phyloP scores from a whole-genome alignment of 2,329 filamentous ascomycete genomes.

The Fusarium ramigenum region DNA sequence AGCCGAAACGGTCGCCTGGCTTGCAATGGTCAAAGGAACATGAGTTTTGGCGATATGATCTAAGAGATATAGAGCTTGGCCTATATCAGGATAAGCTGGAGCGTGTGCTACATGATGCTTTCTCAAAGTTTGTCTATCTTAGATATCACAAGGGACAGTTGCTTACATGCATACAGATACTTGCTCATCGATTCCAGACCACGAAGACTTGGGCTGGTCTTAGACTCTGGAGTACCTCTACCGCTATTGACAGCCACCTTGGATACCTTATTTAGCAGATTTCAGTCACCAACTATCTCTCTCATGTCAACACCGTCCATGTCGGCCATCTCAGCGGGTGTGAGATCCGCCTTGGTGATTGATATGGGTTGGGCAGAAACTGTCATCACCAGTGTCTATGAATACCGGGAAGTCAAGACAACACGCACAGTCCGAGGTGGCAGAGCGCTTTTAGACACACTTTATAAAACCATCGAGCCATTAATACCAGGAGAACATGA shows the following conservation, averaged over 20 bases:
- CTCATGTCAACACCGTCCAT: slow-evolving; percentile 82
- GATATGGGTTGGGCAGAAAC: slow-evolving; percentile 96
- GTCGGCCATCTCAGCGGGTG: slow-evolving; percentile 78
- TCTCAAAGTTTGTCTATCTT: slow-evolving; percentile 70
- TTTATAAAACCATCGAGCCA: slow-evolving; percentile 68
- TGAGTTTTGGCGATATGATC: slow-evolving; percentile 83
- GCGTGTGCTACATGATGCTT: slow-evolving; percentile 80
- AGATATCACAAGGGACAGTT: not conserved
- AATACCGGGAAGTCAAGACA: slow-evolving; percentile 83
- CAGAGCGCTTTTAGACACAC: slow-evolving; percentile 74
- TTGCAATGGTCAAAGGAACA: slow-evolving; percentile 69
- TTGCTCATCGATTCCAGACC: slow-evolving; percentile 79
- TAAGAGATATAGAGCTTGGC: slow-evolving; percentile 77
- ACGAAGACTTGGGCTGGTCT: slow-evolving; percentile 75
- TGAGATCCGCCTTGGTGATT: slow-evolving; percentile 85
- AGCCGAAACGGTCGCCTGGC: slow-evolving; percentile 56
- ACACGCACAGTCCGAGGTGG: slow-evolving; percentile 78
- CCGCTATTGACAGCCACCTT: slow-evolving; percentile 80
- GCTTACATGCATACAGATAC: slow-evolving; percentile 54
- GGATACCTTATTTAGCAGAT: slow-evolving; percentile 81
- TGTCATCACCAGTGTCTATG: slow-evolving; percentile 84
- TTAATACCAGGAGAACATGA: slow-evolving; percentile 45
- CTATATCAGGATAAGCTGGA: slow-evolving; percentile 89
- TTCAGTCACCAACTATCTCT: slow-evolving; percentile 82
- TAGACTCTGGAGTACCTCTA: slow-evolving; percentile 81